Evolutionary conservation across 2,329 filamentous ascomycete species (phyloP).

Genomic region (Pseudocercospora eumusae): DNA sequence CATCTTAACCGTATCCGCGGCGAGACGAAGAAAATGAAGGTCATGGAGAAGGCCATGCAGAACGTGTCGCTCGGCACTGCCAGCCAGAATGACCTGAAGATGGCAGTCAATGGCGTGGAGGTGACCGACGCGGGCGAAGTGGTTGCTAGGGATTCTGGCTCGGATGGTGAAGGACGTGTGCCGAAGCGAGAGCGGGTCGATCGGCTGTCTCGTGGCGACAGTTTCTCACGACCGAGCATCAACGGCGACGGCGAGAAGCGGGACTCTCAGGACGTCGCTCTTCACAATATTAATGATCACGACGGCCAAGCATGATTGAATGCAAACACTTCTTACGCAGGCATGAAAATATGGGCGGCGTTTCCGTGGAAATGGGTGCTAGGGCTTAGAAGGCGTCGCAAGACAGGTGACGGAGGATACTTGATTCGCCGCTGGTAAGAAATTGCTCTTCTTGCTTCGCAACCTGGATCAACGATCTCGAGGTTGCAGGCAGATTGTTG

Average conservation of each 20-base stretch:
- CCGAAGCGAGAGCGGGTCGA: constrained; percentile 35
- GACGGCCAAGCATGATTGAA: constrained; percentile 17
- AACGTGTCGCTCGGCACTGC: constrained; percentile 65
- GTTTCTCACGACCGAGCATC: constrained; percentile 21
- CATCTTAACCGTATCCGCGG: constrained; percentile 72
- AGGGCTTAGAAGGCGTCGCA: constrained; percentile 5
- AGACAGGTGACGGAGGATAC: not conserved
- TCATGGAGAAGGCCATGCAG: constrained; percentile 64
- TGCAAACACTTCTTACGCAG: not conserved
- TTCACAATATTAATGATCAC: constrained; percentile 44
- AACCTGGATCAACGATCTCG: not conserved
- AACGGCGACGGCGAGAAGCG: constrained; percentile 20
- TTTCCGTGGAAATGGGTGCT: not conserved
- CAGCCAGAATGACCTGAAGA: constrained; percentile 60
- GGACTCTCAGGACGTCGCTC: constrained; percentile 57
- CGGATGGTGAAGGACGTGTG: constrained; percentile 32
- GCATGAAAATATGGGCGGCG: constrained; percentile 4
- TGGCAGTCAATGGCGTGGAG: constrained; percentile 63
- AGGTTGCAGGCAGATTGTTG: not conserved
- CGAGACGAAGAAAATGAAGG: constrained; percentile 68
- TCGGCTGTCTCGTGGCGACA: constrained; percentile 48
- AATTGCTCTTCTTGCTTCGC: not conserved
- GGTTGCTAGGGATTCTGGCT: constrained; percentile 50
- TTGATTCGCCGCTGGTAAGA: not conserved
- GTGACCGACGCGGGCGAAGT: constrained; percentile 60